Conservation (phyloP, 352 stramenopile species). For the Globisporangium ultimum region DNA sequence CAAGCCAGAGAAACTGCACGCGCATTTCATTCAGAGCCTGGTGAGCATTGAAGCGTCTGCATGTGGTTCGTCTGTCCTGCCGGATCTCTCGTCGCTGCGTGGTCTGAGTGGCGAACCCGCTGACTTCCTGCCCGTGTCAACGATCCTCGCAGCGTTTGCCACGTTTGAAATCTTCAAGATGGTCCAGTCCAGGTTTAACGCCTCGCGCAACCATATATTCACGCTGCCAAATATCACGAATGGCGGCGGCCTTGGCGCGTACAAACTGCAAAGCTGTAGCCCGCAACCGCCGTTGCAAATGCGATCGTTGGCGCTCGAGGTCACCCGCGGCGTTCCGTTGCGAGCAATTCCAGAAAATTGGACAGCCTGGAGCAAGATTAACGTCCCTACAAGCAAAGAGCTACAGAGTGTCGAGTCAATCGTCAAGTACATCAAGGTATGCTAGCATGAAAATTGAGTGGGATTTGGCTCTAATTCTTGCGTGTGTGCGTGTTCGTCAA, state of each 20-base stretch:
- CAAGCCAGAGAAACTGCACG: slow-evolving; percentile 15
- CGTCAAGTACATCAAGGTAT: slow-evolving; percentile 33
- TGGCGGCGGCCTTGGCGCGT: slow-evolving; percentile 7
- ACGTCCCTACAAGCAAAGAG: slow-evolving; percentile 18
- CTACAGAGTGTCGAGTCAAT: slow-evolving; percentile 20
- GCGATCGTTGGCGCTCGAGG: slow-evolving; percentile 25
- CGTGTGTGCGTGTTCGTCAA: neutral
- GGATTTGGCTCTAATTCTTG: neutral
- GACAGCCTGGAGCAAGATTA: slow-evolving; percentile 33
- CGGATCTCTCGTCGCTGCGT: slow-evolving; percentile 20
- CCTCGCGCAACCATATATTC: slow-evolving; percentile 7
- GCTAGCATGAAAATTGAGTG: too few relatives aligned
- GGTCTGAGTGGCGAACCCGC: slow-evolving; percentile 10
- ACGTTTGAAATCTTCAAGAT: slow-evolving; percentile 28
- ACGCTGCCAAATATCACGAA: slow-evolving; percentile 9
- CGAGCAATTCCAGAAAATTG: slow-evolving; percentile 27
- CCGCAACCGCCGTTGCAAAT: slow-evolving; percentile 11
- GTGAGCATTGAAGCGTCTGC: slow-evolving; percentile 20
- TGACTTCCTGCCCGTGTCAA: slow-evolving; percentile 15
- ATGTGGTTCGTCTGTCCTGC: slow-evolving; percentile 5
- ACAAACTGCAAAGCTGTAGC: neutral
- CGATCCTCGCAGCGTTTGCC: slow-evolving; percentile 24
- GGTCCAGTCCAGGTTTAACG: slow-evolving; percentile 2
- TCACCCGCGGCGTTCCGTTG: slow-evolving; percentile 23
- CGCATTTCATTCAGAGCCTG: slow-evolving; percentile 29